Conservation (phyloP, 192 early-diverging fungal genomes). For the Backusella westeae region DNA sequence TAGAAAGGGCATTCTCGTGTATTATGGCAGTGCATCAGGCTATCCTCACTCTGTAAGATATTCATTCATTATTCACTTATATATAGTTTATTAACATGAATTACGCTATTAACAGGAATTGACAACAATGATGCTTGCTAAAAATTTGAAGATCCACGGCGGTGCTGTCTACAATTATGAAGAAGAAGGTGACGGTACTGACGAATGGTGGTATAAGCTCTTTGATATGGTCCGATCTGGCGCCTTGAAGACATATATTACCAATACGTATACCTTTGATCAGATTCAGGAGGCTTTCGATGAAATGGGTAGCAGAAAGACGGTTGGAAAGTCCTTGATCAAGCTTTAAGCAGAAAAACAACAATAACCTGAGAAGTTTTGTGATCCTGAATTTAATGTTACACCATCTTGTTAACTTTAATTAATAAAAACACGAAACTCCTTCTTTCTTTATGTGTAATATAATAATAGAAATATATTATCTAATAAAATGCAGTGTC, state of each 20-base stretch:
- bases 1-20: slow-evolving; percentile 69
- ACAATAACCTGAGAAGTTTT: not conserved
- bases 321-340: slow-evolving; percentile 69
- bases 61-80: not conserved
- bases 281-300: slow-evolving; percentile 73
- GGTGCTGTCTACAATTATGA: slow-evolving; percentile 55
- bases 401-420: not conserved
- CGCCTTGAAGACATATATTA: slow-evolving; percentile 65
- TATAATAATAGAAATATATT: not conserved
- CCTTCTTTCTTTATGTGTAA: not conserved
- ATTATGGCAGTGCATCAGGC: slow-evolving; percentile 90
- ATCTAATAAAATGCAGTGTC: not conserved
- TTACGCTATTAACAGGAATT: not conserved
- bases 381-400: not conserved
- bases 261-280: slow-evolving; percentile 71
- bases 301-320: slow-evolving; percentile 70
- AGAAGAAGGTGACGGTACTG: slow-evolving; percentile 62
- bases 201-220: slow-evolving; percentile 55
- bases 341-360: slow-evolving; percentile 18
- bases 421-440: not conserved
- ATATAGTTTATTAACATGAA: not conserved
- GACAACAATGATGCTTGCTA: slow-evolving; percentile 11
- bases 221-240: slow-evolving; percentile 55
- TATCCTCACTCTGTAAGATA: slow-evolving; percentile 64
- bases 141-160: slow-evolving; percentile 36